phyloP scores from a whole-genome alignment of 352 stramenopile species.

The Globisporangium polare region DNA sequence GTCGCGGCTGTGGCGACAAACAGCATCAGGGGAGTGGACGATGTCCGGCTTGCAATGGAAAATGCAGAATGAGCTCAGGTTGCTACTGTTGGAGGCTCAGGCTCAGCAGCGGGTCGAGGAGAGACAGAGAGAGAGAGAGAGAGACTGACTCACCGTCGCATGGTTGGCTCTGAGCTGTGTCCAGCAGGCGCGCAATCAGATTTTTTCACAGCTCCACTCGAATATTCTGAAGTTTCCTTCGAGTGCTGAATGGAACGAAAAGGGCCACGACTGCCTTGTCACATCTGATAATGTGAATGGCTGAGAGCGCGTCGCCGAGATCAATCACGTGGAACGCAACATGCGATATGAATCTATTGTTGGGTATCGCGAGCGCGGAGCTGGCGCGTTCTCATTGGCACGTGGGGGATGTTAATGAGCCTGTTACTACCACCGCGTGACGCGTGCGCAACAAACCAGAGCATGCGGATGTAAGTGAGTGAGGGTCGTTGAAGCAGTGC shows the following conservation, averaged over 20 bases:
- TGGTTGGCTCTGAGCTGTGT: not conserved
- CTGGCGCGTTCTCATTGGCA: not conserved
- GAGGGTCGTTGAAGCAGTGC: not conserved
- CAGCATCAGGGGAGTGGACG: not conserved
- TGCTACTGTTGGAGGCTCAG: too few relatives aligned
- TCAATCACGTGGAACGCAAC: not conserved
- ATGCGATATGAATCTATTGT: not conserved
- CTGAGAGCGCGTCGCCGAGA: not conserved
- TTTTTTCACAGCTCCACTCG: not conserved
- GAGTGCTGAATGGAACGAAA: not conserved
- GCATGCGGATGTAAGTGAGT: not conserved
- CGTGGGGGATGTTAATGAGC: not conserved
- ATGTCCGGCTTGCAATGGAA: not conserved
- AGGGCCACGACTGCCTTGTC: not conserved
- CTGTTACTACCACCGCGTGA: not conserved
- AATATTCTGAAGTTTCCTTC: not conserved
- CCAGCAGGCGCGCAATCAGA: not conserved
- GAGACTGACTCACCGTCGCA: not conserved
- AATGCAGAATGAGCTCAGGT: not conserved
- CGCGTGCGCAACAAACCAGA: not conserved
- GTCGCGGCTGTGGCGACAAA: not conserved
- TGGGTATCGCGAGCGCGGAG: not conserved
- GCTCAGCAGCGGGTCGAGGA: not conserved
- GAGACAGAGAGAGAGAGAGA: not conserved
- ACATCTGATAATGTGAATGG: slow-evolving; percentile 2